phyloP scores from a whole-genome alignment of 1,284 basidiomycete genomes.

The Coniophora puteana region DNA sequence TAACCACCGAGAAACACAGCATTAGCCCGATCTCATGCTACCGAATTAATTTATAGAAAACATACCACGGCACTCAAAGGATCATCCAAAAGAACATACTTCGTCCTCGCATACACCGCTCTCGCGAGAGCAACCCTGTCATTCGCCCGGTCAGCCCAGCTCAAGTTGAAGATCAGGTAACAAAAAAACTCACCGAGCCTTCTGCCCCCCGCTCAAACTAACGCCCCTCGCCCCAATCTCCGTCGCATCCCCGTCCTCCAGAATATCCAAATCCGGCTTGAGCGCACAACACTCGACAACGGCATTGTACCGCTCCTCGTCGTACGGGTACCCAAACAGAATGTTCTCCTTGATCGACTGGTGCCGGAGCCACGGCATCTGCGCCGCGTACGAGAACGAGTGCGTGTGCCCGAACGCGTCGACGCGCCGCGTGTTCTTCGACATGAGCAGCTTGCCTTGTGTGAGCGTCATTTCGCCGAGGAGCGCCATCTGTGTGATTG shows the following conservation, averaged over 20 bases:
- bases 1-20: conserved; percentile 19
- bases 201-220: conserved; percentile 50
- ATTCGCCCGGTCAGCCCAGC: too few species aligned
- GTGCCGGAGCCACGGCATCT: conserved; percentile 59
- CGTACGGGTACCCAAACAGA: conserved; percentile 40
- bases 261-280: conserved; percentile 46
- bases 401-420: conserved; percentile 40
- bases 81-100: conserved; percentile 55
- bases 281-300: conserved; percentile 63
- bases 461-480: conserved; percentile 29
- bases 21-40: background rate
- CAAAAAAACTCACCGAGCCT: conserved; percentile 35
- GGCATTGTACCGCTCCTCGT: conserved; percentile 36
- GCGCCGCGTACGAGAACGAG: conserved; percentile 56
- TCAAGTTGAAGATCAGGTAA: conserved; percentile 2
- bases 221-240: conserved; percentile 38
- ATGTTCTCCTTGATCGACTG: conserved; percentile 42
- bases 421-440: conserved; percentile 36
- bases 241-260: conserved; percentile 37
- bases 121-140: conserved; percentile 52
- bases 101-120: conserved; percentile 49
- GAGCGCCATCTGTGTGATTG: conserved; percentile 22
- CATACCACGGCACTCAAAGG: conserved; percentile 52
- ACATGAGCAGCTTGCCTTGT: conserved; percentile 30
- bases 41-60: background rate